A percentile compares a stretch with the other conserved stretches of the same genome.
phyloP scores from a whole-genome alignment of 371 early-diverging fungal species.

The Fennellomyces sp. region DNA sequence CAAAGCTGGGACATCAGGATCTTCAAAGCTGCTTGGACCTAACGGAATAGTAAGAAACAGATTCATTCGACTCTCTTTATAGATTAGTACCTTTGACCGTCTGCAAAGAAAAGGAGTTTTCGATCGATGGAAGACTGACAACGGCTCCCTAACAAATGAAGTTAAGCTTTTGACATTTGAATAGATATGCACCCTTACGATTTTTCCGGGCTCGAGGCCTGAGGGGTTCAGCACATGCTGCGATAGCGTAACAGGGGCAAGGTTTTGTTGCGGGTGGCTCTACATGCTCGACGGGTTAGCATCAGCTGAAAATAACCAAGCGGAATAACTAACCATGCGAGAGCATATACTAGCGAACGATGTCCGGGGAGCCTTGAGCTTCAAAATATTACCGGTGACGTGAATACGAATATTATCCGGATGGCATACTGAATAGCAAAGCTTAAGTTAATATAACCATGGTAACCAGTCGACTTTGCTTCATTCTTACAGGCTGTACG shows the following conservation, averaged over 20 bases:
- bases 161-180: background rate
- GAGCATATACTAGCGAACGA: constrained; percentile 44
- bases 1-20: constrained; percentile 63
- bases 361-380: constrained; percentile 47
- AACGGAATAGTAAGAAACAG: background rate
- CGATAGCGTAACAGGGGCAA: constrained; percentile 52
- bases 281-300: too few relatives aligned
- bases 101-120: constrained; percentile 62
- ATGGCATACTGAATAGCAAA: constrained; percentile 38
- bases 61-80: too few relatives aligned
- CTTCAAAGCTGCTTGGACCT: constrained; percentile 55
- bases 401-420: constrained; percentile 66
- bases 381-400: constrained; percentile 62
- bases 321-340: constrained; percentile 12
- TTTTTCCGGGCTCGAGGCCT: constrained; percentile 57
- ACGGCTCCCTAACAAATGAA: constrained; percentile 38
- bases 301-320: background rate
- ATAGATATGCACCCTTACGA: constrained; percentile 21
- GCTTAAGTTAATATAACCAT: too few relatives aligned
- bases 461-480: too few relatives aligned
- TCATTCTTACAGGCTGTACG: constrained; percentile 57
- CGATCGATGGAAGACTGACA: constrained; percentile 64
- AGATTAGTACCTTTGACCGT: constrained; percentile 40
- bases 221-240: constrained; percentile 52
- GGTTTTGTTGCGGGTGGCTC: constrained; percentile 2